Conservation (phyloP, 768 basidiomycete species). For the Mycena indigotica region DNA sequence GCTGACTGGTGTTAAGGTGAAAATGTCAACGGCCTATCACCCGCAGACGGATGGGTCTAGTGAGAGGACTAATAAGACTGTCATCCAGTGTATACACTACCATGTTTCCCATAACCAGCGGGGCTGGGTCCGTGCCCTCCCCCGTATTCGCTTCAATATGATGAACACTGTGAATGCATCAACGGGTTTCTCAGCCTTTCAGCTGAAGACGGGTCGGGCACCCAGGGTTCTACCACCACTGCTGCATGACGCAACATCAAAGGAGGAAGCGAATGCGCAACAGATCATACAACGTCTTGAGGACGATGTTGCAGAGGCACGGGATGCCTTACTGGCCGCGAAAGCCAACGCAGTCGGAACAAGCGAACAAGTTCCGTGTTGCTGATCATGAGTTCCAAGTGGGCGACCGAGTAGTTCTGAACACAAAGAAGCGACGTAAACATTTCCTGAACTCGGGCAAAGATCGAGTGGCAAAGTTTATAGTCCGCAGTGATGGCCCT, state of each 20-base stretch:
- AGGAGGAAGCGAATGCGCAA: background rate
- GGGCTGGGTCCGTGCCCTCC: conserved; percentile 26
- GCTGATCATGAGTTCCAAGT: conserved; percentile 27
- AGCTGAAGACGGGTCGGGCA: conserved; percentile 22
- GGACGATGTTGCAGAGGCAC: conserved; percentile 28
- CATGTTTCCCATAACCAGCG: conserved; percentile 27
- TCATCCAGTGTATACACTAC: conserved; percentile 25
- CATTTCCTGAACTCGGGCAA: conserved; percentile 35
- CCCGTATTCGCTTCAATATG: conserved; percentile 25
- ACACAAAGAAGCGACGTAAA: conserved; percentile 31
- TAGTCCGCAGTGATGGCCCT: conserved; percentile 39
- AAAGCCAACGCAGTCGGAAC: conserved; percentile 34
- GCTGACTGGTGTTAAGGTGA: background rate
- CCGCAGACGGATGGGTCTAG: conserved; percentile 33
- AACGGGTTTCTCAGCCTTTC: conserved; percentile 28
- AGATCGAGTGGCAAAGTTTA: conserved; percentile 42
- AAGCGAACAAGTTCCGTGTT: conserved; percentile 31
- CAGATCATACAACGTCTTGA: conserved; percentile 2
- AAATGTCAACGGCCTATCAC: conserved; percentile 32
- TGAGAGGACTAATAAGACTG: conserved; percentile 31
- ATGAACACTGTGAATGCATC: conserved; percentile 30
- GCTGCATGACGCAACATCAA: background rate
- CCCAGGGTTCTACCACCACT: conserved; percentile 29
- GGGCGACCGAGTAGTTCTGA: conserved; percentile 40
- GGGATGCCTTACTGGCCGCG: conserved; percentile 32